Evolutionary conservation across 2,329 filamentous ascomycete species (phyloP).

Genomic region (Colletotrichum godetiae): DNA sequence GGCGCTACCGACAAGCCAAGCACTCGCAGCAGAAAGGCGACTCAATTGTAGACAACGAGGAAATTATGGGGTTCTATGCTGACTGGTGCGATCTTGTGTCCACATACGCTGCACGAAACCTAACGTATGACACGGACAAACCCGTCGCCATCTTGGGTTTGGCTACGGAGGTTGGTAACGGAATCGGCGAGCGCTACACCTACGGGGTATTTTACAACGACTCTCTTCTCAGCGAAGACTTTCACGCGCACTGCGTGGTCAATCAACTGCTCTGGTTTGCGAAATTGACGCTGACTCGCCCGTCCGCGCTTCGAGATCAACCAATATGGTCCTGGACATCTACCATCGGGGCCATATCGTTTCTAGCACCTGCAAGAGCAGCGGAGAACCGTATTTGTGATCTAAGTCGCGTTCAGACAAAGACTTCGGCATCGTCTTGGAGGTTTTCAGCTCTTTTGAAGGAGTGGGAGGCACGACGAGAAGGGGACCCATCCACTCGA

Average conservation of each 20-base stretch:
- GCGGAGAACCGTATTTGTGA: background rate
- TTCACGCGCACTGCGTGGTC: background rate
- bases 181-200: background rate
- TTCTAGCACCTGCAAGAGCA: background rate
- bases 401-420: background rate
- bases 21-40: too few species aligned
- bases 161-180: background rate
- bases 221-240: background rate
- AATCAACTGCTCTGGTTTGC: background rate
- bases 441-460: background rate
- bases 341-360: background rate
- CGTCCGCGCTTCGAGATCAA: background rate
- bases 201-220: background rate
- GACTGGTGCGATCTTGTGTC: constrained; percentile 5
- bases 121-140: background rate
- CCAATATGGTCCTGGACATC: background rate
- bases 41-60: background rate
- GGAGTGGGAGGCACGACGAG: background rate
- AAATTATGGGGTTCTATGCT: background rate
- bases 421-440: background rate
- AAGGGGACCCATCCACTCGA: background rate
- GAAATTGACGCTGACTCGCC: background rate
- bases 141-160: background rate
- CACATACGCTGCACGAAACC: background rate
- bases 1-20: background rate